phyloP scores from a whole-genome alignment of 2,329 filamentous ascomycete genomes.

The Curvularia spicifera region DNA sequence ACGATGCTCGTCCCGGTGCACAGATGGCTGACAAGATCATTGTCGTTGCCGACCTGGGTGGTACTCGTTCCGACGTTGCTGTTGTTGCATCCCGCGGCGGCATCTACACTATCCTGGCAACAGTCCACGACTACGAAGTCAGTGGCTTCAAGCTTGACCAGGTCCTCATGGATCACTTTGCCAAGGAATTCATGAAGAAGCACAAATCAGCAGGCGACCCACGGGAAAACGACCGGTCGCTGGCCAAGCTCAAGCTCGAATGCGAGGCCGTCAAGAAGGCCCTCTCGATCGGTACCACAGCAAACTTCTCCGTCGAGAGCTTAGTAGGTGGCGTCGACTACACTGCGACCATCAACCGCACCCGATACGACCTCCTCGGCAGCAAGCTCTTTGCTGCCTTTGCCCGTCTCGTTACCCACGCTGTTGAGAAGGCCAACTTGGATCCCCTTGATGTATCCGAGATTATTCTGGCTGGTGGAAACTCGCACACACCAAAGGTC shows the following conservation, averaged over 20 bases:
- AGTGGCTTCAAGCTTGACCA: constrained; percentile 86
- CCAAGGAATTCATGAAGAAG: constrained; percentile 99
- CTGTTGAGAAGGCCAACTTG: constrained; percentile 87
- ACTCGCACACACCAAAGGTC: constrained; percentile 91
- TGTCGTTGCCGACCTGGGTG: constrained; percentile 90
- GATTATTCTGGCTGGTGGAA: constrained; percentile 90
- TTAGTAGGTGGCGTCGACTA: constrained; percentile 90
- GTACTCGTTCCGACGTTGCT: constrained; percentile 88
- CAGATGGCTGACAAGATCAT: constrained; percentile 82
- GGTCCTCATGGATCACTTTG: constrained; percentile 92
- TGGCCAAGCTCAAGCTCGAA: constrained; percentile 93
- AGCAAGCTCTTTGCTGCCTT: constrained; percentile 89
- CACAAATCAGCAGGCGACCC: constrained; percentile 78
- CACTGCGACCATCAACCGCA: constrained; percentile 87
- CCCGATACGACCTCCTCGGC: constrained; percentile 88
- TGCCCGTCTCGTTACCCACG: constrained; percentile 81
- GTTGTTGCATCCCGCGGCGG: constrained; percentile 90
- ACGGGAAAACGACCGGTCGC: constrained; percentile 75
- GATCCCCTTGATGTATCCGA: constrained; percentile 94
- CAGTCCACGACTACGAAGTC: constrained; percentile 93
- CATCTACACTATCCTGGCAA: constrained; percentile 94
- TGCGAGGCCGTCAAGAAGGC: constrained; percentile 91
- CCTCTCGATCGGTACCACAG: constrained; percentile 84
- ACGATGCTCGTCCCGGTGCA: constrained; percentile 82
- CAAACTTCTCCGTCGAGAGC: constrained; percentile 91